phyloP scores from a whole-genome alignment of 768 basidiomycete species.

The Suillus placidus region DNA sequence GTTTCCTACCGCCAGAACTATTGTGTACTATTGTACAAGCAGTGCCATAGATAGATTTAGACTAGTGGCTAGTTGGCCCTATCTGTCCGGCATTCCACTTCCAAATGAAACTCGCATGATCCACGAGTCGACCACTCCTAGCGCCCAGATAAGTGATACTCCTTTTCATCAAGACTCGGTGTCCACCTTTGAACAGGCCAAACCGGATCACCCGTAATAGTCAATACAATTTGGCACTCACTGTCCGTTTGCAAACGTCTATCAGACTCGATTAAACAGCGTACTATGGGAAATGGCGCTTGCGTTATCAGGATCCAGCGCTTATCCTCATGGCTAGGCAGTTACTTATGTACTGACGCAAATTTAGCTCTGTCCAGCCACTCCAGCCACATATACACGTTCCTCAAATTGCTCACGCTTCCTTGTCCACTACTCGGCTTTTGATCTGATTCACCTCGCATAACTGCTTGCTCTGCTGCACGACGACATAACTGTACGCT shows the following conservation, averaged over 20 bases:
- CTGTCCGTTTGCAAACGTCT: background rate
- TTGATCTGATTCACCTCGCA: background rate
- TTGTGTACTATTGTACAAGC: background rate
- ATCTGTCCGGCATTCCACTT: background rate
- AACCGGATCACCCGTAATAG: background rate
- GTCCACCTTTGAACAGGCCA: background rate
- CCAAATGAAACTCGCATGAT: background rate
- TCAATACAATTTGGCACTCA: background rate
- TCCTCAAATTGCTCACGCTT: background rate
- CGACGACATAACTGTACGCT: background rate
- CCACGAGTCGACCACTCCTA: background rate
- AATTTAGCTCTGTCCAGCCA: background rate
- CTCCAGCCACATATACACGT: background rate
- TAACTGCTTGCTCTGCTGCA: background rate
- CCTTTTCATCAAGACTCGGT: background rate
- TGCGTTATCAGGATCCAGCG: background rate
- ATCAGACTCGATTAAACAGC: background rate
- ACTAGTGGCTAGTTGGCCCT: background rate
- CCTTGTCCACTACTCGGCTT: background rate
- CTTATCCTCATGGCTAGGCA: background rate
- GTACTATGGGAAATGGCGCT: background rate
- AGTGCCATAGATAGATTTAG: background rate
- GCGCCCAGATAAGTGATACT: slow-evolving; percentile 1
- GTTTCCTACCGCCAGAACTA: background rate
- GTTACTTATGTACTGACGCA: background rate